Base-by-base conservation (phyloP, 1,139 yeast genomes). In the Protomyces macrosporus region DNA sequence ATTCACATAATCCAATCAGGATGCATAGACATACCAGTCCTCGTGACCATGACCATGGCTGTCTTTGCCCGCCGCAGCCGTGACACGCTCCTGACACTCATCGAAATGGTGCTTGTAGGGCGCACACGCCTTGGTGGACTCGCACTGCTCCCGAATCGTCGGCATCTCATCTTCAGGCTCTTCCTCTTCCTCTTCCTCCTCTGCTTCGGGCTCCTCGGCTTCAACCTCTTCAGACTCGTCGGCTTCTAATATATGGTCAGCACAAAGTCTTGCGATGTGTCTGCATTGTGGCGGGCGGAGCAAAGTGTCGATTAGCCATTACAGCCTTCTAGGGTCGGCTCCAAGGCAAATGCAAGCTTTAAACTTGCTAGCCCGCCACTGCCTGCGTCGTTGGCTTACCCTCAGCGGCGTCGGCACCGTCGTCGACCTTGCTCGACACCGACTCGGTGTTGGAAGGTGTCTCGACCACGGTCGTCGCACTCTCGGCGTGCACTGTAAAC, bases 1-100 rank as follows among this genome's bases (percentile, higher is more conserved):
- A 12, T 14, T 42, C 33, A 14, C 23, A 9, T 14, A 30, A 3
- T 14, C 30, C 2, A 14, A n/a, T 5, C 3, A 42, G 48, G 10
- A 30, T 14, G 23, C 23, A 23, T 23, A 23, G 36, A n/a, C 53
- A 4, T n/a, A 33, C 35, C 37, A 42, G 40, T 42, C 48, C 23
- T 42, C 48, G 9, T 42, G 48, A 10, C 48, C 58, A 16, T 39
- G 58, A 32, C 52, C 52, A 7, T 53, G 57, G 30, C 39, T 53
- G 4, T 57, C 55, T 73, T 89, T 91, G 79, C 89, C 88, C 81
- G 81, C 83, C 73, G 86, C 96, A 76, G 86, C 84, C 70, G 91
- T 85, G 70, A 93, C 98, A 81, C 98, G 89, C 77, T 88, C 97
- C 67, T 85, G 84, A 82, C 98, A 93, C 78, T 91, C 97, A 68